phyloP scores from a whole-genome alignment of 108 stramenopile species.

The Pseudonitzschia pungens region DNA sequence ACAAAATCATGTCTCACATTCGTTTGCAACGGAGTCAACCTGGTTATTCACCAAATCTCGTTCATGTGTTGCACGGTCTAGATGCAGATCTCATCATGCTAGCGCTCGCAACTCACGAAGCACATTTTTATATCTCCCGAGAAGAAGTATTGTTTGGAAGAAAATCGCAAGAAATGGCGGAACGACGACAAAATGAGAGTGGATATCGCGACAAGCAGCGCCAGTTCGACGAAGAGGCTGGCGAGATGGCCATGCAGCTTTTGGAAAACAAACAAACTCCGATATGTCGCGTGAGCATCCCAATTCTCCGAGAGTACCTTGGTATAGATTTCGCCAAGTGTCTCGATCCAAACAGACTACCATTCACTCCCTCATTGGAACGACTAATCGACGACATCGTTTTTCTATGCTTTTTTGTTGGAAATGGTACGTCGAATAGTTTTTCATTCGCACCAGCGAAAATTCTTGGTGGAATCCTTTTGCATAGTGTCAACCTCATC shows the following conservation, averaged over 20 bases:
- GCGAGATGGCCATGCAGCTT: constrained; percentile 66
- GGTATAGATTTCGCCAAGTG: constrained; percentile 78
- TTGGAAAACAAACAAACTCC: constrained; percentile 80
- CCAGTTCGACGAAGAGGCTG: constrained; percentile 76
- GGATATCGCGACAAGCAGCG: constrained; percentile 72
- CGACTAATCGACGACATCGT: constrained; percentile 97
- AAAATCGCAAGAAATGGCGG: constrained; percentile 59
- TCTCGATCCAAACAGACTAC: constrained; percentile 37
- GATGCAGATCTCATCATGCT: constrained; percentile 99
- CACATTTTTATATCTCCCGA: constrained; percentile 95
- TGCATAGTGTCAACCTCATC: not conserved
- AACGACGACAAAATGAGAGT: constrained; percentile 68
- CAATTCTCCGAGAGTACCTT: constrained; percentile 95
- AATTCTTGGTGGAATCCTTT: not conserved
- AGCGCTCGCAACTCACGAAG: constrained; percentile 97
- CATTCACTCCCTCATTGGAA: constrained; percentile 79
- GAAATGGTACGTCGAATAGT: constrained; percentile 59
- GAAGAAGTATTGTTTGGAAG: constrained; percentile 92
- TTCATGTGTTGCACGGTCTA: constrained; percentile 95
- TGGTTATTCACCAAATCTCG: constrained; percentile 94
- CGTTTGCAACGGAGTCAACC: constrained; percentile 90
- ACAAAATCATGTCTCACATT: constrained; percentile 97
- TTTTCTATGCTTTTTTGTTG: constrained; percentile 98
- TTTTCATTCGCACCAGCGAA: not conserved
- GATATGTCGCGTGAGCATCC: constrained; percentile 78